Percentiles rank a stretch among this genome's conserved stretches.
Conservation (phyloP, 352 stramenopile genomes). For the Phytopythium montanum region DNA sequence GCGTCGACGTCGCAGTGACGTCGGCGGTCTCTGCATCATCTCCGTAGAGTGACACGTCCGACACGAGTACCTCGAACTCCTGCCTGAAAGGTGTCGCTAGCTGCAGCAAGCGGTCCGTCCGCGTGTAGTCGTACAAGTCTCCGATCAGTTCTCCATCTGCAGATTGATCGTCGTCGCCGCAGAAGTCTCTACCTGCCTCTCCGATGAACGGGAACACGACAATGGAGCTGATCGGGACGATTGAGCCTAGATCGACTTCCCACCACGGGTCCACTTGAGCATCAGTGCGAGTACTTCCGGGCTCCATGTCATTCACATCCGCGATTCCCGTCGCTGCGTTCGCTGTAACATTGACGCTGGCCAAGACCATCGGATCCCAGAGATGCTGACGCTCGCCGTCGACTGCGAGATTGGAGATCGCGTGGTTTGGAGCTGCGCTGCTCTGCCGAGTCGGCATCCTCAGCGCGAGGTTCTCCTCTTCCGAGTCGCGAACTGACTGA, state of each 20-base stretch:
- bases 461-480: conserved; percentile 56
- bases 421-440: conserved; percentile 33
- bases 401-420: conserved; percentile 43
- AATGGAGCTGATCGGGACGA: conserved; percentile 41
- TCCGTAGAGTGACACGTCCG: conserved; percentile 17
- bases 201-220: conserved; percentile 52
- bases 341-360: neutral
- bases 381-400: conserved; percentile 27
- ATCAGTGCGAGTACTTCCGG: conserved; percentile 48
- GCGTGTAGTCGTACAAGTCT: conserved; percentile 37
- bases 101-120: conserved; percentile 31
- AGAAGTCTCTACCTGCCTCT: conserved; percentile 31
- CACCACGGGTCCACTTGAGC: conserved; percentile 51
- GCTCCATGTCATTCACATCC: conserved; percentile 9
- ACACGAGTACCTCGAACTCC: conserved; percentile 47
- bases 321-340: neutral
- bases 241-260: conserved; percentile 57
- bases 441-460: conserved; percentile 65
- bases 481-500: conserved; percentile 42
- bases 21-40: conserved; percentile 9
- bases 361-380: conserved; percentile 39
- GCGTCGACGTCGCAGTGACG: conserved; percentile 17
- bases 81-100: conserved; percentile 50
- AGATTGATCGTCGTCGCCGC: conserved; percentile 10
- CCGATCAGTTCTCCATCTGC: conserved; percentile 26